Percentiles rank a stretch among this genome's conserved stretches.
Conservation (phyloP, 306 rosid species). For the Corylus americana region DNA sequence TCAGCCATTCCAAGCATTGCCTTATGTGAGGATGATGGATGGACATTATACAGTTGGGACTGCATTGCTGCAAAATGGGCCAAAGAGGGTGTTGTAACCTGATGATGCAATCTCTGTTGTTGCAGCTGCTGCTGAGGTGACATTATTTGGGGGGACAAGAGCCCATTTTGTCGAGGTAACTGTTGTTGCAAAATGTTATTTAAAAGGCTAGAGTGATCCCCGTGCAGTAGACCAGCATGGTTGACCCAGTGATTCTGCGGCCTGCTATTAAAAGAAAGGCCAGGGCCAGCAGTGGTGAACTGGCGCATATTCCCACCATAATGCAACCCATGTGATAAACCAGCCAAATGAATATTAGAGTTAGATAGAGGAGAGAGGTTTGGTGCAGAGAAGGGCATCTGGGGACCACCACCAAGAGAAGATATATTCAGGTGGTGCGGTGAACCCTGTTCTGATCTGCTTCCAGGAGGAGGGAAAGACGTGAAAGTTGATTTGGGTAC, state of each 20-base stretch:
- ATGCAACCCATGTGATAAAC: conserved; percentile 45
- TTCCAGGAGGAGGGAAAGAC: conserved; percentile 62
- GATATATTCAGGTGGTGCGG: conserved; percentile 47
- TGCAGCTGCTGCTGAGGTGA: conserved; percentile 43
- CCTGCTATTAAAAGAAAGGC: conserved; percentile 50
- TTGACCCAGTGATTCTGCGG: conserved; percentile 45
- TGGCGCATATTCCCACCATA: conserved; percentile 47
- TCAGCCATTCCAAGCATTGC: conserved; percentile 39
- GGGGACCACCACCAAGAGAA: conserved; percentile 43
- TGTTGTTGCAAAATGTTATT: conserved; percentile 83
- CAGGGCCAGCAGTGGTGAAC: conserved; percentile 38
- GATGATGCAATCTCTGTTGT: conserved; percentile 50
- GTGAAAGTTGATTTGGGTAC: conserved; percentile 52
- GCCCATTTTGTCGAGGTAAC: conserved; percentile 59
- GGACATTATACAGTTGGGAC: conserved; percentile 44
- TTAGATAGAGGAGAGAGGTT: conserved; percentile 51
- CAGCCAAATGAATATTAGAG: conserved; percentile 46
- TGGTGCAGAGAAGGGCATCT: conserved; percentile 46
- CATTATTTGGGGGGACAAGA: conserved; percentile 44
- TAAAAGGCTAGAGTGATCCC: conserved; percentile 58
- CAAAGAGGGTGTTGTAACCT: conserved; percentile 43
- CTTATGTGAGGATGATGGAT: conserved; percentile 38
- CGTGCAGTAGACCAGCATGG: conserved; percentile 48
- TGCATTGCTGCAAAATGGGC: conserved; percentile 48
- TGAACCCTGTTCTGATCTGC: conserved; percentile 47